Base-by-base conservation (phyloP, 306 rosid genomes). In the Oxytropis ochrocephala region DNA sequence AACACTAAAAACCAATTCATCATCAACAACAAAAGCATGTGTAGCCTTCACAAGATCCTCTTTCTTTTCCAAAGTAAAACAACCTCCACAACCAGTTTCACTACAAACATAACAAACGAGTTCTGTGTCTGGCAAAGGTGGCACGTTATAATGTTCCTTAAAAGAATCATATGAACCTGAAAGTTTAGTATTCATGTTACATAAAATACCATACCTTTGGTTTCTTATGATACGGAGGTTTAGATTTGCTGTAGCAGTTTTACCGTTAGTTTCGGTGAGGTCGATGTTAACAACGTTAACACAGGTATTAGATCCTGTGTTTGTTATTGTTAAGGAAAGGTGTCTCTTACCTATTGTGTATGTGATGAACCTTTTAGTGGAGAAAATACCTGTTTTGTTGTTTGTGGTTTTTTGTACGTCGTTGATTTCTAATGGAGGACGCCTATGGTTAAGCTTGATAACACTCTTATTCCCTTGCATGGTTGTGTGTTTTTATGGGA, bases 61-160 rank as follows among this genome's bases (percentile, higher is more conserved):
- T 18, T 18, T 67, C 19, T 66, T 66, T 17, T 21, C 55, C 17
- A 70, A 0, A 0, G 56, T 27, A 44, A 70, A 42, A 30, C 55
- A 55, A 17, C 75, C 38, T 7, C 75, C 56, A 0, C 8, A 29
- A 16, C 75, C 46, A 0, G 44, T 70, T 32, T 42, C 55, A 4
- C 56, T 55, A 27, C 75, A 55, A 42, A 29, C 30, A 13, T 55
- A 70, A 11, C 54, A 42, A 0, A 39, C 3, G 1, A 70, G 11
- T 29, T 55, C 56, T 1, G 75, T 30, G 44, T 70, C 66, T 2
- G 65, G 27, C 56, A 70, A 11, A 5, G 75, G 75, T 3, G 75
- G 66, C 55, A 70, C 56, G 0, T 9, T 42, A 17, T 70, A 70
- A 17, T 47, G 44, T n/a, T 55, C 56, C 75, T 70, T 70, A 16